Base-by-base conservation (phyloP, 2,329 filamentous ascomycete species). In the Monosporascus sp. region DNA sequence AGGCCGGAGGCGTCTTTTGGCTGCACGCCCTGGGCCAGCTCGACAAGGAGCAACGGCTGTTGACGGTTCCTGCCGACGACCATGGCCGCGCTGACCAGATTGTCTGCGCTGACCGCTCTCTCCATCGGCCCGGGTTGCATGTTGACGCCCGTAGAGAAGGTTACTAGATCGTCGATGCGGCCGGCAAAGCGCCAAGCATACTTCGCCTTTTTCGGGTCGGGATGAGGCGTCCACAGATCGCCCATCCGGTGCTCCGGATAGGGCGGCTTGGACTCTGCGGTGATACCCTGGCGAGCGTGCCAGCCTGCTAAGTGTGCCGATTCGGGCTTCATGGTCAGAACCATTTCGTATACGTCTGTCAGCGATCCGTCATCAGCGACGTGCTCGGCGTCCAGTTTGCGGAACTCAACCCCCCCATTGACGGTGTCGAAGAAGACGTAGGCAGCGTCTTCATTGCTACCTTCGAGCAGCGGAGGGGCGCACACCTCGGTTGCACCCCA, bases 101-200 rank as follows among this genome's bases (percentile, higher is more conserved):
- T 31, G 25, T 55, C 37, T n/a, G 49, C 46, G 22, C 20, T 39
- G 17, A 62, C 48, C 6, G 53, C 54, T 20, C 47, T 27, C 51
- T 62, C 60, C 11, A 62, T 54, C 17, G 53, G 38, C 5, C 48
- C 56, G 3, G 59, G 59, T 38, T 53, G 51, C n/a, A 60, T 49
- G 31, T 57, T 63, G 31, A 61, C 54, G 46, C 57, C 60, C 1
- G 57, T 53, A 2, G 55, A 53, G 31, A 62, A 58, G 15, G 54
- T 57, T 15, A 62, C 57, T 5, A 68, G 53, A 34, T 63, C 64
- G 37, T 68, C 65, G 15, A 60, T 61, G 11, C 60, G 54, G 25
- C 60, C 60, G 1, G 51, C 52, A 18, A 60, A 62, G 24, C 54
- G 56, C 58, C 58, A 62, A 8, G 49, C 59, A 36, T 52, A 59